Percentiles rank a stretch among this genome's conserved stretches.
phyloP scores from a whole-genome alignment of 345 rosid species.

The Schrenkiella parvula region DNA sequence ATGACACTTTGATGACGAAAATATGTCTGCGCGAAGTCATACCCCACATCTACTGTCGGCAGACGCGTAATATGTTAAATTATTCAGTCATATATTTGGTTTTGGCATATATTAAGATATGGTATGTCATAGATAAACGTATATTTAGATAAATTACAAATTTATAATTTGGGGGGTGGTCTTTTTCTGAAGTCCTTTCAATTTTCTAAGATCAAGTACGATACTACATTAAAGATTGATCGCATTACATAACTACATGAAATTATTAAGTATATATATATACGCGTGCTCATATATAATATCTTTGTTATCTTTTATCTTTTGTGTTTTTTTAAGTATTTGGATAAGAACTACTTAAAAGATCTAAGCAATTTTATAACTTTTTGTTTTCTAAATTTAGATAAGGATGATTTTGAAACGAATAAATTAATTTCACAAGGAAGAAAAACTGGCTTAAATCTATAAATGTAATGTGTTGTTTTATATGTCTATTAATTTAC shows the following conservation, averaged over 20 bases:
- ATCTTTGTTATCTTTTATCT: neutral
- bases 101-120: neutral
- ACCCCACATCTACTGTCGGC: constrained; percentile 21
- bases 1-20: neutral
- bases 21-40: constrained; percentile 14
- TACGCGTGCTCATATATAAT: neutral
- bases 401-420: constrained; percentile 3
- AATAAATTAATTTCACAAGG: neutral
- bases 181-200: neutral
- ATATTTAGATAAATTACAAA: neutral
- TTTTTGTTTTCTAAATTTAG: neutral
- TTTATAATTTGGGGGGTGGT: neutral
- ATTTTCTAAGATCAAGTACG: neutral
- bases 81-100: neutral
- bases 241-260: neutral
- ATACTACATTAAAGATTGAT: neutral
- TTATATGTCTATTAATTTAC: neutral
- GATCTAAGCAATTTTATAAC: neutral
- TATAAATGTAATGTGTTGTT: neutral
- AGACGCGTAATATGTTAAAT: neutral
- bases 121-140: neutral
- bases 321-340: constrained; percentile 6
- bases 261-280: neutral
- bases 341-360: neutral
- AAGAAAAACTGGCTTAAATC: neutral